Conservation (phyloP, 306 rosid genomes). For the Geum urbanum region DNA sequence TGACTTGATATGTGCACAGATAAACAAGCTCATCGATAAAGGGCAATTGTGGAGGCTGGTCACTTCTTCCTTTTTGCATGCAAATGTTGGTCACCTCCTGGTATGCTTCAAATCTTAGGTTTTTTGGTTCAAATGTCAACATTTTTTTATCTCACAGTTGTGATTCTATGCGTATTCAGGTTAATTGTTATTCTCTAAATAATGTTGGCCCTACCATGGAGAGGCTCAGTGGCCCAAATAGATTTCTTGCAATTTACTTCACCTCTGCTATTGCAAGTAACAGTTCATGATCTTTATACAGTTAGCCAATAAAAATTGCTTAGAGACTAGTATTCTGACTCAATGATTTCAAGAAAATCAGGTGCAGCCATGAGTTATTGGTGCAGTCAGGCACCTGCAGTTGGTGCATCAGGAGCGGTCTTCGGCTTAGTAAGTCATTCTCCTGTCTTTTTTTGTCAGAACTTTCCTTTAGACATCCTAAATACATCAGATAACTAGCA, state of each 20-base stretch:
- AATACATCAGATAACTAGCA: not conserved
- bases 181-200: conserved; percentile 81
- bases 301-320: conserved; percentile 36
- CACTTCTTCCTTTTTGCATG: conserved; percentile 85
- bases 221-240: conserved; percentile 65
- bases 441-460: conserved; percentile 8
- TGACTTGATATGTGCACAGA: conserved; percentile 30
- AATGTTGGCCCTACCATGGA: conserved; percentile 82
- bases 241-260: conserved; percentile 77
- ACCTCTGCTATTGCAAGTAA: conserved; percentile 87
- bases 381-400: conserved; percentile 68
- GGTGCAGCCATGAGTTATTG: conserved; percentile 85
- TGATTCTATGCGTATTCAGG: conserved; percentile 32
- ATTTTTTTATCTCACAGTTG: conserved; percentile 11
- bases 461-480: not conserved
- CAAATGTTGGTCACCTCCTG: conserved; percentile 76
- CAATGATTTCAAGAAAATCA: conserved; percentile 57
- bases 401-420: conserved; percentile 92
- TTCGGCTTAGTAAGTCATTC: conserved; percentile 73
- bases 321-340: conserved; percentile 47
- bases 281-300: conserved; percentile 43
- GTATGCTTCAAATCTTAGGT: conserved; percentile 36
- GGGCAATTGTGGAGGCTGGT: conserved; percentile 89
- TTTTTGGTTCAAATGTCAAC: conserved; percentile 1
- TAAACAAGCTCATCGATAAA: conserved; percentile 66